Base-by-base conservation (phyloP, 371 early-diverging fungal genomes). In the Funneliformis caledonium region DNA sequence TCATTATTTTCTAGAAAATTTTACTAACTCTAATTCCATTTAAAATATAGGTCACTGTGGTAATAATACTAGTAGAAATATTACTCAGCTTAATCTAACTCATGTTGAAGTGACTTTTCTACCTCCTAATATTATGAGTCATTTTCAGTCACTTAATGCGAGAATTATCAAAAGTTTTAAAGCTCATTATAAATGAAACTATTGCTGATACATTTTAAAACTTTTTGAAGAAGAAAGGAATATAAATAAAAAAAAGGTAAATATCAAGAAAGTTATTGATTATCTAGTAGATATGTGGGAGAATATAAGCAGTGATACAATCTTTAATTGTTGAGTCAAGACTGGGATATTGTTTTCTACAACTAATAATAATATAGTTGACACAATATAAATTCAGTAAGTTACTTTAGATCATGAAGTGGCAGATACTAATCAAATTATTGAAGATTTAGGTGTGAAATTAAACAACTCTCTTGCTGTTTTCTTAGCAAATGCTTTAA, bases 251-350 rank as follows among this genome's bases (percentile, higher is more conserved):
- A 37, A 60, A 48, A 75, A 42, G 61, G 60, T 14, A 61, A 26
- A 26, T 26, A 26, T 26, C 26, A 26, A 26, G 26, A 0, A 26
- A 26, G 26, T 0, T 26, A 0, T 75, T 37, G 56, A 75, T 75
- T 75, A 37, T 75, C 12, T 75, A 4, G 75, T 33, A 60, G 75
- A 75, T 2, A 37, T 61, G 2, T 75, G 61, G 75, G 9, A 59
- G 1, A 60, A 75, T 75, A 60, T 75, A 33, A 59, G 19, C 16
- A 31, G 43, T 31, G 3, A 26, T 6, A 75, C 75, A 12, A 75
- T 75, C 22, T 10, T 4, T 37, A 75, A 75, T 75, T 75, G 61
- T 60, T 75, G 60, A 61, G 9, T 33, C 4, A 75, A 61, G 33
- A 61, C 75, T 16, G 75, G 61, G 9, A 75, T 75, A 37, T 43